A percentile compares a stretch with the other conserved stretches of the same genome.
Conservation (phyloP, 2,329 filamentous ascomycete genomes). For the Microascus cirrosus region DNA sequence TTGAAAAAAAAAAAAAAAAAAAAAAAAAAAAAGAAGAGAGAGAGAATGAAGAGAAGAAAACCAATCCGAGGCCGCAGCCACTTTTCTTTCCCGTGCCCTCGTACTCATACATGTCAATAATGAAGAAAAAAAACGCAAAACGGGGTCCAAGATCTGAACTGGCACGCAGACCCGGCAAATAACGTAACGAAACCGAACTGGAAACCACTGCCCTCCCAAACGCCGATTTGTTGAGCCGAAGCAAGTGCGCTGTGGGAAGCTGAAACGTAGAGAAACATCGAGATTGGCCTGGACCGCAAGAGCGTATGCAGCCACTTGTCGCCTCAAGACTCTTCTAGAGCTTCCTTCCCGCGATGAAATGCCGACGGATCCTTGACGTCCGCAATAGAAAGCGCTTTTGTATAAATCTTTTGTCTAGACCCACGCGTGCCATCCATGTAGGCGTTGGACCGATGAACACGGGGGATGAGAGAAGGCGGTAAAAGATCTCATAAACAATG, state of each 20-base stretch:
- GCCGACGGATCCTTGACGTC: background rate
- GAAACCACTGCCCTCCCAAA: background rate
- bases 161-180: background rate
- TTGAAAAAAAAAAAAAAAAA: slow-evolving; percentile 4
- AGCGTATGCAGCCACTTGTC: background rate
- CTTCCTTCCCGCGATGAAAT: background rate
- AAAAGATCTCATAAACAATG: background rate
- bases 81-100: slow-evolving; percentile 3
- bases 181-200: background rate
- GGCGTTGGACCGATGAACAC: background rate
- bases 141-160: background rate
- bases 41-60: background rate
- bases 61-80: background rate
- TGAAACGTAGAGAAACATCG: background rate
- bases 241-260: background rate
- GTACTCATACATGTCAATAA: background rate
- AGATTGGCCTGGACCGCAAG: background rate
- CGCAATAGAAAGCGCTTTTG: background rate
- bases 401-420: background rate
- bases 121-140: background rate
- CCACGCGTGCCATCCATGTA: background rate
- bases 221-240: background rate
- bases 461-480: background rate
- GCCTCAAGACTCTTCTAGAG: background rate
- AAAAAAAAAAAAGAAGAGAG: background rate